Conservation (phyloP, 306 rosid species). For the Cucumis cinereus region DNA sequence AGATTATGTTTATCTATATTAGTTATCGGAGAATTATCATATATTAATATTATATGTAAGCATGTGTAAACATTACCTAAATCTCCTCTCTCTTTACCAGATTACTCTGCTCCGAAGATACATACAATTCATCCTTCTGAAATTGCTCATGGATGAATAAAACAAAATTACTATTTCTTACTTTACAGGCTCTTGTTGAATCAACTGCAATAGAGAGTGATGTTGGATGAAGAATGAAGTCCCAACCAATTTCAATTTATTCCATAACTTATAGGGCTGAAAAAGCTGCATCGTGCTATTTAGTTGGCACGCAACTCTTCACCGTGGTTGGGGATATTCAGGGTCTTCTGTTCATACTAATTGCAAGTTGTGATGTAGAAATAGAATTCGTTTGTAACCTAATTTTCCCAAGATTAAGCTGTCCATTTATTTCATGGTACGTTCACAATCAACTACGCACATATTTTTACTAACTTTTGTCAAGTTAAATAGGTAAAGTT, state of each 20-base stretch:
- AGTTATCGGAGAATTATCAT: background rate
- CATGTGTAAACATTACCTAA: background rate
- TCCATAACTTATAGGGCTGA: background rate
- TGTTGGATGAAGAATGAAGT: slow-evolving; percentile 11
- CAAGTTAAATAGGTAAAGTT: background rate
- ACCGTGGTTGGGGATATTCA: background rate
- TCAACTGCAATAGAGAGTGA: slow-evolving; percentile 31
- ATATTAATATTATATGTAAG: background rate
- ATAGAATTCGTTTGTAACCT: background rate
- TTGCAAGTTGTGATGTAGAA: background rate
- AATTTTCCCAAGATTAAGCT: background rate
- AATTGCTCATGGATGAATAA: background rate
- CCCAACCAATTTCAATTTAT: background rate
- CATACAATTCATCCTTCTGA: background rate
- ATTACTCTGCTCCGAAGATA: background rate
- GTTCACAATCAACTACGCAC: background rate
- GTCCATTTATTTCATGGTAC: background rate
- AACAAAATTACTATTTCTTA: slow-evolving; percentile 11
- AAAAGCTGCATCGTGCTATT: background rate
- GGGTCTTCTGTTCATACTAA: background rate
- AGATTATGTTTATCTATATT: background rate
- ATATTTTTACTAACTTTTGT: background rate
- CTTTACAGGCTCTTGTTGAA: slow-evolving; percentile 71
- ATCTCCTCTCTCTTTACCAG: background rate
- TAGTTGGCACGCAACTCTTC: background rate